Evolutionary conservation across 2,329 filamentous ascomycete species (phyloP), one percentile per base, ranked within the genome.

Genomic region (Pseudogymnoascus sp.): DNA sequence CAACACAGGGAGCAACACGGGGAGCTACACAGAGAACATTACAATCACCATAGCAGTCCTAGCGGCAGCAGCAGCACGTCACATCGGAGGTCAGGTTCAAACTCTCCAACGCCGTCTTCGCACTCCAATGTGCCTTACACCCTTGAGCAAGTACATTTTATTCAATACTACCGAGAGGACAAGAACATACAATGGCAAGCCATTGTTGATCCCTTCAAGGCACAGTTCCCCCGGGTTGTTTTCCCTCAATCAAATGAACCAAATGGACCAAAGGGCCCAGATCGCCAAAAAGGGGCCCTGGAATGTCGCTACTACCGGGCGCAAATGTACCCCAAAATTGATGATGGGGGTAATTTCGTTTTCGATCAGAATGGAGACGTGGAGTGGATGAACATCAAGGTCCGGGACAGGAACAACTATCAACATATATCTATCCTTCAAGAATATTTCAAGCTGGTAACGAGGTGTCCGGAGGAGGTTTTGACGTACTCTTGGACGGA

Each of bases 301-400:
- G 58, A 60, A 52, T 42, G 38, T 8, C 41, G 60, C 45, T 62
- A 62, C 55, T 62, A 62, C 52, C 52, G 60, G 12, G 33, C 33
- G 7, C 38, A 62, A 35, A 23, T 62, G 45, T 60, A 7, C n/a
- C 60, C 60, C 16, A 39, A 19, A 9, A 9, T 35, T 14, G 55
- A 62, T 35, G 49, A 60, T 14, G 23, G 14, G 2, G 60, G 60
- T n/a, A 38, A 62, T 36, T 23, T 60, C 52, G 22, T 61, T 16
- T 22, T 8, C 8, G 60, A 62, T 28, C 19, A 33, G 7, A 35
- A 62, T 19, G 30, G 35, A 3, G 22, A 39, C 5, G 5, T 11
- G 5, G 52, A 60, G n/a, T 28, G 30, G 60, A 19, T 28, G 19
- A 60, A 60, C 19, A 41, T 62, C 30, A 62, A 11, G 30, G 28